Evolutionary conservation across 169 alveolate species (phyloP), one percentile per base, ranked within the genome.

Genomic region (Plasmodium malariae): DNA sequence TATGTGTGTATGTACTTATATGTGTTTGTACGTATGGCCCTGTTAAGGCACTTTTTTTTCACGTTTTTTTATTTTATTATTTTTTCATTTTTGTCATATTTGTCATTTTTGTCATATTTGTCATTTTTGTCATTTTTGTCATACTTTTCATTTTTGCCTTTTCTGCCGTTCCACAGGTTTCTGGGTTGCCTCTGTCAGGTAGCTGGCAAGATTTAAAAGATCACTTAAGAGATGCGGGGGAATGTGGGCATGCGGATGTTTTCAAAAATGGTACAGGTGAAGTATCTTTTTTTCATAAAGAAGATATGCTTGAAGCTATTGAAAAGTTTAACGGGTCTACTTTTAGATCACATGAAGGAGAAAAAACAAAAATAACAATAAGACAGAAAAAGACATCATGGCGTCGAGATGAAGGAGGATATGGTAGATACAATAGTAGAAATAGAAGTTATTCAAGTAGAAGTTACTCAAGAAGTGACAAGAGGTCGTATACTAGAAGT

Each of bases 171-270:
- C 24, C 36, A 17, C 87, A 93, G 96, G 96, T 94, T 30, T 54
- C 95, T n/a, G 97, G 97, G 3, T 54, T 94, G 14, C 97, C 97
- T 14, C 91, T 94, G 5, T 86, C 90, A 51, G 97, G 96, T 28
- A 93, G 96, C 48, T 96, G 98, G 98, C 98, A 96, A 87, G 98
- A 96, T 78, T 90, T 96, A 60, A 96, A 96, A 95, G 98, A 96
- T 83, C 97, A 96, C 87, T 88, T 96, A 92, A 88, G 98, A 40
- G 98, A 95, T 45, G 97, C 96, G 21, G 97, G 98, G 51, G 96
- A 95, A 45, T 95, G 97, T 63, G 96, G 96, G n/a, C 97, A 95
- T 57, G 97, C 98, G 30, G 98, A 96, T 60, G 98, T 95, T 51
- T 94, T 94, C 92, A 92, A 95, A 45, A 96, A 94, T 32, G 98